Conservation (phyloP, 2,329 filamentous ascomycete genomes). For the Penicillium sp. region DNA sequence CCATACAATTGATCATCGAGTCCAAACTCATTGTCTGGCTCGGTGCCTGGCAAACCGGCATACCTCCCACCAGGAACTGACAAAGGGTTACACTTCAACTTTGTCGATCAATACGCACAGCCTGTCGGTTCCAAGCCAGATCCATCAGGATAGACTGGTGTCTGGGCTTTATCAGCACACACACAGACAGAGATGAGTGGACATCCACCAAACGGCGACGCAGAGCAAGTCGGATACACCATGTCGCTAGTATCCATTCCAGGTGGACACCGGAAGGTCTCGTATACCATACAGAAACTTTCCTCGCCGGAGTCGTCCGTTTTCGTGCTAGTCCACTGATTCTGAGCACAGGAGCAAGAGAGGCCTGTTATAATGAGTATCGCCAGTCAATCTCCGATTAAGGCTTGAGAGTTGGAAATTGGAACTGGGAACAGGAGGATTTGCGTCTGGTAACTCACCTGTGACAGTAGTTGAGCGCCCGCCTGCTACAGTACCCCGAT, state of each 20-base stretch:
- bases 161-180: slow-evolving; percentile 17
- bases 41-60: too few relatives aligned
- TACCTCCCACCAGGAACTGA: too few relatives aligned
- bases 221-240: slow-evolving; percentile 22
- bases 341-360: slow-evolving; percentile 23
- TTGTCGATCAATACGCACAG: slow-evolving; percentile 12
- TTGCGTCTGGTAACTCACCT: slow-evolving; percentile 10
- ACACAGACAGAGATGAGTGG: slow-evolving; percentile 15
- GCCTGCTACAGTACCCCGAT: slow-evolving; percentile 20
- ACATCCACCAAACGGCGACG: slow-evolving; percentile 15
- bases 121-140: slow-evolving; percentile 22
- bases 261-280: slow-evolving; percentile 16
- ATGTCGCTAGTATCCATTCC: slow-evolving; percentile 27
- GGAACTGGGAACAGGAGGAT: neutral
- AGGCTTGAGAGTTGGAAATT: neutral
- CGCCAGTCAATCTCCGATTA: neutral
- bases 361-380: slow-evolving; percentile 12
- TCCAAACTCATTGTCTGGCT: too few relatives aligned
- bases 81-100: too few relatives aligned
- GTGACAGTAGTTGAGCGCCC: slow-evolving; percentile 21
- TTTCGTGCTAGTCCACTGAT: slow-evolving; percentile 28
- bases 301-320: slow-evolving; percentile 10
- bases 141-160: slow-evolving; percentile 22
- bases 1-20: too few relatives aligned
- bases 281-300: slow-evolving; percentile 28